phyloP scores from a whole-genome alignment of 192 early-diverging fungal genomes.

The Jimgerdemannia flammicorona region DNA sequence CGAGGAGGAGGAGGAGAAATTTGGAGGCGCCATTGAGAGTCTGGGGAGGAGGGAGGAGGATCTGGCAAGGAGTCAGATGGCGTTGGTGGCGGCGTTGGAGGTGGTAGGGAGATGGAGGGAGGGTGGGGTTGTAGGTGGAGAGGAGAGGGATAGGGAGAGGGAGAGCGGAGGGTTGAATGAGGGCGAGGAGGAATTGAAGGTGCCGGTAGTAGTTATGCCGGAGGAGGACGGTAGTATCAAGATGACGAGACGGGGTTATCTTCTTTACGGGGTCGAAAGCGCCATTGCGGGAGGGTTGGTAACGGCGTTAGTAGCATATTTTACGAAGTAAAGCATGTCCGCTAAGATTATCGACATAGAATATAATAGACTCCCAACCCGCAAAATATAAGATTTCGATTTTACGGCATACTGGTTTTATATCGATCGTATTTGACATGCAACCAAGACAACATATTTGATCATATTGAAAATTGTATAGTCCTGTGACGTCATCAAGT shows the following conservation, averaged over 20 bases:
- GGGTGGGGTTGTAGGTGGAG: background rate
- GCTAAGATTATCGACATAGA: background rate
- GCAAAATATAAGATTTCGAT: background rate
- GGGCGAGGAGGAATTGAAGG: background rate
- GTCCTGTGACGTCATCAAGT: too few relatives aligned
- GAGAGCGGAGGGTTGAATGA: background rate
- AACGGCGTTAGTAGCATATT: constrained; percentile 13
- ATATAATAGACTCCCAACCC: background rate
- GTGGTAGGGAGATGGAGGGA: background rate
- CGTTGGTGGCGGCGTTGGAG: constrained; percentile 15
- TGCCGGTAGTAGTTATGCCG: background rate
- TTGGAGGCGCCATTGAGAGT: constrained; percentile 22
- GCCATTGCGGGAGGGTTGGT: constrained; percentile 28
- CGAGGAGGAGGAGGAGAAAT: constrained; percentile 38
- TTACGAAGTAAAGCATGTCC: background rate
- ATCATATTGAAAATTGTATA: too few relatives aligned
- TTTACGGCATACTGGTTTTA: background rate
- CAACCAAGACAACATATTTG: too few relatives aligned
- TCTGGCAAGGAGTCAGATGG: constrained; percentile 28
- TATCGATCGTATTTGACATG: too few relatives aligned
- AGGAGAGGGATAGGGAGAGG: constrained; percentile 1
- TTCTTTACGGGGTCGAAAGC: constrained; percentile 27
- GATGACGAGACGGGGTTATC: constrained; percentile 11
- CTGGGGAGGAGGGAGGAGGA: constrained; percentile 32
- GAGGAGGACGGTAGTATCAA: constrained; percentile 1